Evolutionary conservation across 2,329 filamentous ascomycete genomes (phyloP), one percentile per base, ranked within the genome.

Genomic region (Fusarium continuum): DNA sequence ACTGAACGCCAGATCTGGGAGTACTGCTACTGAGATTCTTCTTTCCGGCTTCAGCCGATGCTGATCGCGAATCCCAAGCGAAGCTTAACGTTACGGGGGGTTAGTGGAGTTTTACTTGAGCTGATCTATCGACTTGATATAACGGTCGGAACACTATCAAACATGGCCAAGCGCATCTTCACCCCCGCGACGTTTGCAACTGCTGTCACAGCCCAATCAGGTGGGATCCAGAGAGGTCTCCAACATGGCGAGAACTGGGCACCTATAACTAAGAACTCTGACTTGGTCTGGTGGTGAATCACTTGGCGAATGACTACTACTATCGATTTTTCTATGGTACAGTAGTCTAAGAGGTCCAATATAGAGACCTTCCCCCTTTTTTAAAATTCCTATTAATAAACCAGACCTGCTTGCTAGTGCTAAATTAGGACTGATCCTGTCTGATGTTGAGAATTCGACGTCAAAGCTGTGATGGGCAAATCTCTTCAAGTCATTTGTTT

Each of bases 201-300:
- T 1, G 11, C 9, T 8, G 35, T 13, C 4, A 8, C 17, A 6
- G 55, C 34, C 3, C 56, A 60, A 4, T 60, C 56, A 0, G 55
- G 56, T 0, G 47, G 56, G 1, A 25, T 47, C 2, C 55, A 60
- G 20, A 54, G 20, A 22, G 56, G 56, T 16, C 23, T 60, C 0
- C 56, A 39, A 14, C 61, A 61, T 22, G 58, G 58, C 17, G 58
- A 61, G 17, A 61, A 61, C 10, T 61, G 56, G 56, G 17, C 39
- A 1, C 55, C 55, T 0, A 61, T 49, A 0, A 26, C 22, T 4
- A 61, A 56, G 1, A 56, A 61, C 14, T 56, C 56, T 1, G 29
- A 38, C 1, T 28, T 61, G 0, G 58, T 61, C 4, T n/a, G n/a
- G n/a, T n/a, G n/a, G n/a, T n/a, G n/a, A n/a, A n/a, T n/a, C n/a